These are phyloP conservation scores for Sporothrix brasiliensis DNA, from an alignment of 2,329 filamentous ascomycete species.

Conservation along the genomic window DNA sequence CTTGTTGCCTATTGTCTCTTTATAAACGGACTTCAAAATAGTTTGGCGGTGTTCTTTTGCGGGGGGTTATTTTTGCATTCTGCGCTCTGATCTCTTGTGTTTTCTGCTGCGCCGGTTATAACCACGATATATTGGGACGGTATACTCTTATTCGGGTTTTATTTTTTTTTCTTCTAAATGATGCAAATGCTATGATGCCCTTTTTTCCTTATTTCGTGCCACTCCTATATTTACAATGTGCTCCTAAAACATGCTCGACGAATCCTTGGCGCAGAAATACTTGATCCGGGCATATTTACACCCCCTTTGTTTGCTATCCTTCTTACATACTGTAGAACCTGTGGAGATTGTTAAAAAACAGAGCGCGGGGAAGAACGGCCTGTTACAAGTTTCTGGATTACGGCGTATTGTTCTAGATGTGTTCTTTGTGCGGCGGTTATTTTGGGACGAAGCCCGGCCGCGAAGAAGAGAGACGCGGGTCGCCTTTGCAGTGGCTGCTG, in stretches of 20 bases:
- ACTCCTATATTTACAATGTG: neutral
- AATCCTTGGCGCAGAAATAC: neutral
- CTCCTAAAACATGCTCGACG: neutral
- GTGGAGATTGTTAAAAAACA: neutral
- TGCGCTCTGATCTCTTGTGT: neutral
- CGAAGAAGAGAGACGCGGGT: neutral
- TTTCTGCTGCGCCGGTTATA: neutral
- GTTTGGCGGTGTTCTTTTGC: conserved; percentile 1
- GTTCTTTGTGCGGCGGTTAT: neutral
- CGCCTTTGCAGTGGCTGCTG: neutral
- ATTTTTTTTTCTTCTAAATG: neutral
- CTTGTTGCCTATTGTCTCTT: neutral
- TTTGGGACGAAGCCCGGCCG: neutral
- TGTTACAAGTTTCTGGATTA: neutral
- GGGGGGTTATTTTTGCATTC: neutral
- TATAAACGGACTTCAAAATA: conserved; percentile 1
- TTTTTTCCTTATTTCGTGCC: neutral
- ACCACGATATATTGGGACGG: conserved; percentile 12
- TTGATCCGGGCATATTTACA: neutral
- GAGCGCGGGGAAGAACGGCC: neutral
- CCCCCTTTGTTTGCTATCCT: neutral
- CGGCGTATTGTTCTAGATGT: neutral
- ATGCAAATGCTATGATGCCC: neutral
- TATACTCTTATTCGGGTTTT: neutral
- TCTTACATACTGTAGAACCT: neutral